Percentiles rank a stretch among this genome's conserved stretches.
phyloP scores from a whole-genome alignment of 1,284 basidiomycete species.

The Puccinia triticina region DNA sequence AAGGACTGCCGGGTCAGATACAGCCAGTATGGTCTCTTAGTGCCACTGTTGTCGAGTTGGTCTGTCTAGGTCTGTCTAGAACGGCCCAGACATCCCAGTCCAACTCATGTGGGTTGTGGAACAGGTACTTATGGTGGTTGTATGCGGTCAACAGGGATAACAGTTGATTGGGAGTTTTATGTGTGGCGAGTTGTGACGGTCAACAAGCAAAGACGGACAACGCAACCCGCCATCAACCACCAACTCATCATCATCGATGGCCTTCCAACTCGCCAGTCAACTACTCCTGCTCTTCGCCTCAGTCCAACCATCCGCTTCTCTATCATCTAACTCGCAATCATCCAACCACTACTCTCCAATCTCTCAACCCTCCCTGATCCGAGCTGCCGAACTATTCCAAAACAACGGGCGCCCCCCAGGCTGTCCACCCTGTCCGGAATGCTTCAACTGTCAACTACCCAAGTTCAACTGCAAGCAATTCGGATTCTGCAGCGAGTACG shows the following conservation, averaged over 20 bases:
- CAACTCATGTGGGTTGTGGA: too few relatives aligned
- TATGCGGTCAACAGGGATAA: neutral
- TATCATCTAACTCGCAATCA: neutral
- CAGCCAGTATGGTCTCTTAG: too few relatives aligned
- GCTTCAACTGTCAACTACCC: conserved; percentile 80
- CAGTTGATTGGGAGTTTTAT: neutral
- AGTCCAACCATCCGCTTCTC: neutral
- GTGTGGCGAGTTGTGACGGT: too few relatives aligned
- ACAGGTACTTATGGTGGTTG: neutral
- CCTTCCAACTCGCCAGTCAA: neutral
- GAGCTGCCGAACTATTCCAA: neutral
- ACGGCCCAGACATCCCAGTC: too few relatives aligned
- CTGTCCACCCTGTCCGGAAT: conserved; percentile 56
- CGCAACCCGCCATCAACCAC: neutral
- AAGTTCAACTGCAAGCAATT: conserved; percentile 79
- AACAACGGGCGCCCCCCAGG: conserved; percentile 46
- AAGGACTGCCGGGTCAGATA: too few relatives aligned
- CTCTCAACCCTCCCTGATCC: neutral
- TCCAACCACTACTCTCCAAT: conserved; percentile 3
- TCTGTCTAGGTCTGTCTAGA: too few relatives aligned
- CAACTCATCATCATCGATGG: neutral
- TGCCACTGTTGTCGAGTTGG: too few relatives aligned
- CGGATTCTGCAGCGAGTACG: conserved; percentile 80
- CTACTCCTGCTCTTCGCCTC: neutral
- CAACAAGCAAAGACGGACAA: neutral